Evolutionary conservation across 768 basidiomycete genomes (phyloP), one percentile per base, ranked within the genome.

Genomic region (Coprinellus micaceus): DNA sequence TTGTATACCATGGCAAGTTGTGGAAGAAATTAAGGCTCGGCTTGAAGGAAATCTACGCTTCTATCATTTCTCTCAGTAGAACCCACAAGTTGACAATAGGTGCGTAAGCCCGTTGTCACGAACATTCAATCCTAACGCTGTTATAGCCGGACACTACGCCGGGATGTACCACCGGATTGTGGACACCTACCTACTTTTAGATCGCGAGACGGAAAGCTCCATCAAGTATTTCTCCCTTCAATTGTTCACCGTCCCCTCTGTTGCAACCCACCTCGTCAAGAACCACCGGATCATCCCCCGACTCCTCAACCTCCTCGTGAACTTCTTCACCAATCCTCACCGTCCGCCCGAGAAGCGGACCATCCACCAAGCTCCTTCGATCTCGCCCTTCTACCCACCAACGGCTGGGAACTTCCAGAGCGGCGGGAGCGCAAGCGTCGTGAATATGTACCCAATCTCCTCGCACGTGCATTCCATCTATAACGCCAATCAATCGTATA

Each of bases 281-380:
- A 78, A 86, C 56, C 85, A 89, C 65, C 78, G 82, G 59, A 82
- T 97, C 60, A 82, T 94, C 58, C 74, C 84, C 2, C 84, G 85
- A 15, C 78, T 98, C 17, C 82, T 96, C 56, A 77, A 84, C 50
- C 87, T 98, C 69, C 92, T 98, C 64, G 82, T 86, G 37, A 80
- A 91, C 25, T 98, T 97, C 74, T 98, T 96, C 68, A 96, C 94
- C 4, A 91, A 94, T 63, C 92, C 96, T 59, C 89, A 94, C 49
- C 39, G 33, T 1, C 22, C 48, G 12, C 71, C 74, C 4, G 84
- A 87, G 55, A 88, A 87, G 69, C 81, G 82, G 43, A 86, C 94
- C 59, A 65, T 80, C 11, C 26, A 52, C 52, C 4, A 57, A 45
- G 52, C 59, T 37, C 45, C 45, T 29, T 30, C 46, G 47, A 57